These are phyloP conservation scores for Trifolium repens DNA, from an alignment of 306 rosid genomes.

Conservation along the genomic window DNA sequence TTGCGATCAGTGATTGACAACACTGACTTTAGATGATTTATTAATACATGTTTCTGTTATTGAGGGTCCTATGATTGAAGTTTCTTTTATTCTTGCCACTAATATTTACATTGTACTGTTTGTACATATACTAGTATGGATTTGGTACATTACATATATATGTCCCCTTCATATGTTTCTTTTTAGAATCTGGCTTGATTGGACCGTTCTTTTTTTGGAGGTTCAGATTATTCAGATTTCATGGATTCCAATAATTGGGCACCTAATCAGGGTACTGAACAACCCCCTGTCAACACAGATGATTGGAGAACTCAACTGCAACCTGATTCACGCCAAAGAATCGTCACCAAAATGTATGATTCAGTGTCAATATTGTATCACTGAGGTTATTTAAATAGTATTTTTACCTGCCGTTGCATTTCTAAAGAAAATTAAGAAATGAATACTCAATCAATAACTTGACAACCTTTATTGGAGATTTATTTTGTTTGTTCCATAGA, in stretches of 20 bases:
- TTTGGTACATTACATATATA: neutral
- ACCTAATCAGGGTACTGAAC: conserved; percentile 51
- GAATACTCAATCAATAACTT: conserved; percentile 2
- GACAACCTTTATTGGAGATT: neutral
- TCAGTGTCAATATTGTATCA: conserved; percentile 29
- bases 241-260: conserved; percentile 56
- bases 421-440: neutral
- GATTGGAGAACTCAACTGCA: conserved; percentile 61
- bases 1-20: neutral
- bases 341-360: conserved; percentile 60
- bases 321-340: conserved; percentile 52
- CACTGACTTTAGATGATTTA: neutral
- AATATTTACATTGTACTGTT: too few species aligned
- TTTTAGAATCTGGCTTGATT: conserved; percentile 19
- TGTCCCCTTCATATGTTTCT: conserved; percentile 16
- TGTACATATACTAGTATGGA: neutral
- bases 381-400: conserved; percentile 5
- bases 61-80: neutral
- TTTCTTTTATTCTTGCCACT: conserved; percentile 3
- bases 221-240: conserved; percentile 23
- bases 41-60: neutral
- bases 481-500: conserved; percentile 23
- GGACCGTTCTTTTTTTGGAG: conserved; percentile 18
- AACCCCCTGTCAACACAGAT: conserved; percentile 44
- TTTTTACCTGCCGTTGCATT: neutral